Base-by-base conservation (phyloP, 768 basidiomycete species). In the Dioszegia crocea region DNA sequence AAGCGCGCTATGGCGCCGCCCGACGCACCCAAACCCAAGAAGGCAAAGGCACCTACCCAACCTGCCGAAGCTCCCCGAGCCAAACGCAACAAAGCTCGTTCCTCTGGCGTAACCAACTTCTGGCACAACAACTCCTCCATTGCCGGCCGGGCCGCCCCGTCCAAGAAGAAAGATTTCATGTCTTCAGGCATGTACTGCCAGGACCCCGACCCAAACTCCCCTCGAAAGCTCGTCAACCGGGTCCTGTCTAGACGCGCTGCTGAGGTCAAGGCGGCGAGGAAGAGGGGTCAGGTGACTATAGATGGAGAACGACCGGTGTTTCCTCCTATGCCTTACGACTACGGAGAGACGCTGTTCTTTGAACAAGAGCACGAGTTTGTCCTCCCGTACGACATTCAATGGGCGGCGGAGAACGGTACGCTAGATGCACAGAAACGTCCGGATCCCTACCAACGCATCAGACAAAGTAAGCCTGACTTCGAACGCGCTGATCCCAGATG, bases 381-480 rank as follows among this genome's bases (percentile, higher is more conserved):
- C 1, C 57, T 77, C 6, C 70, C 76, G 14, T 73, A 61, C 48
- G 64, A 75, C 54, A 75, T 77, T 29, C 46, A 61, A 21, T 59
- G 61, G 47, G 74, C 71, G 41, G 55, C 53, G 19, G 66, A 75
- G 53, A 59, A 63, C 30, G 74, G 74, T 0, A 47, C 33, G 17
- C 41, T 74, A 29, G 69, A 66, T 10, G 44, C 47, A 27, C 72
- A 67, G 66, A 70, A 70, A 56, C 62, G 63, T 55, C 70, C 73
- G 6, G 56, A 52, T 21, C 49, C 59, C 16, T 75, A 66, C 49
- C 49, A 57, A 43, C 62, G 64, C 53, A 59, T 75, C 27, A 38
- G 61, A 27, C 41, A 30, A 11, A 75, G 73, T 72, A 63, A 67
- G 73, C 68, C 5, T 12, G 27, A 27, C 36, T 14, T 24, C 44